Percentiles rank a stretch among this genome's conserved stretches.
These are phyloP conservation scores for Amphichorda felina DNA, from an alignment of 2,329 filamentous ascomycete species.

Conservation along the genomic window DNA sequence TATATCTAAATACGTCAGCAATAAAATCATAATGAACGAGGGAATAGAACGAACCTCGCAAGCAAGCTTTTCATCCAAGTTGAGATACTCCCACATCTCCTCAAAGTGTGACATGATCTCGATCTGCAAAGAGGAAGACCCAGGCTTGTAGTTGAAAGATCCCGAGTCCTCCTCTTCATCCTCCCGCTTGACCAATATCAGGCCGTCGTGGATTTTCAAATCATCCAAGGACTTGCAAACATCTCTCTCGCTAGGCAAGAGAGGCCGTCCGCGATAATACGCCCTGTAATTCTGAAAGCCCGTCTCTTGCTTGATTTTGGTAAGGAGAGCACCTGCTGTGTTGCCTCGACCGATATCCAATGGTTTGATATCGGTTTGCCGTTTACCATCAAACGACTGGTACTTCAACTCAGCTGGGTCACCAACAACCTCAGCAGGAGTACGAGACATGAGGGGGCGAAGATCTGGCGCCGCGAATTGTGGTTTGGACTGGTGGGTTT, in stretches of 20 bases:
- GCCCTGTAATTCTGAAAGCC: conserved; percentile 66
- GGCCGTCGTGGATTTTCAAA: conserved; percentile 50
- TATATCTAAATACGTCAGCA: conserved; percentile 40
- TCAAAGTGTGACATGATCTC: conserved; percentile 76
- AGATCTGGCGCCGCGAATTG: conserved; percentile 48
- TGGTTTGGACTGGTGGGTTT: conserved; percentile 48
- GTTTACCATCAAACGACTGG: conserved; percentile 56
- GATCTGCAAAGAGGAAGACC: conserved; percentile 54
- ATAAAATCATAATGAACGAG: neutral
- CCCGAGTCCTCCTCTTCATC: conserved; percentile 29
- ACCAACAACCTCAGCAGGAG: conserved; percentile 43
- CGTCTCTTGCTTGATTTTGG: conserved; percentile 54
- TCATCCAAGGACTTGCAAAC: conserved; percentile 54
- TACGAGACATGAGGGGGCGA: conserved; percentile 37
- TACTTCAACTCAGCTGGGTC: conserved; percentile 58
- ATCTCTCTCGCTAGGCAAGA: conserved; percentile 48
- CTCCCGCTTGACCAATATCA: conserved; percentile 54
- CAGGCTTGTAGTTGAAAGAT: conserved; percentile 32
- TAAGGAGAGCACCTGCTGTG: conserved; percentile 57
- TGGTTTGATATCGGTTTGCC: conserved; percentile 46
- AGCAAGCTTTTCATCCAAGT: conserved; percentile 58
- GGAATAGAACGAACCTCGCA: conserved; percentile 39
- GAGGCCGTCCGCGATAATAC: conserved; percentile 56
- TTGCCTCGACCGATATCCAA: conserved; percentile 59
- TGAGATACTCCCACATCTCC: conserved; percentile 71